Evolutionary conservation across 345 rosid species (phyloP).

Genomic region (Lepidium didymum): DNA sequence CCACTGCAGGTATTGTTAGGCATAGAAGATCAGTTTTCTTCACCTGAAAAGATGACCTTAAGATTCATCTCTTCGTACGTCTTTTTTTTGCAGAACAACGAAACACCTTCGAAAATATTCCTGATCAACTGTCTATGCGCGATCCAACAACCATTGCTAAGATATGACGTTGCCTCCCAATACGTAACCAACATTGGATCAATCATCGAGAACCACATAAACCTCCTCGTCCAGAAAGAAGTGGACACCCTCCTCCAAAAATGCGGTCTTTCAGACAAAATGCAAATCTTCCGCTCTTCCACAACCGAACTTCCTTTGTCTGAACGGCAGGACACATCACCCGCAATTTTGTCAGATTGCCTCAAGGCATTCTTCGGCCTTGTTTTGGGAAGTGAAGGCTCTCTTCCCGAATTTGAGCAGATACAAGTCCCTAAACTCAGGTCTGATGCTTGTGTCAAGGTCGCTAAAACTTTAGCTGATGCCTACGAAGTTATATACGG

Average conservation of each 20-base stretch:
- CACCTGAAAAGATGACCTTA: not conserved
- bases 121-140: conserved; percentile 87
- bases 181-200: conserved; percentile 60
- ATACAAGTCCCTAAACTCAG: conserved; percentile 91
- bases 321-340: conserved; percentile 59
- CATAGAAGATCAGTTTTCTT: not conserved
- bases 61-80: not conserved
- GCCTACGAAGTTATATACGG: conserved; percentile 69
- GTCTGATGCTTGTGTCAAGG: conserved; percentile 61
- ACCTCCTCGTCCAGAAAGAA: conserved; percentile 71
- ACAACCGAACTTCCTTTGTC: conserved; percentile 38
- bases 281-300: conserved; percentile 50
- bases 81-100: conserved; percentile 53
- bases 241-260: conserved; percentile 67
- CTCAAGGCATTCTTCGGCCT: conserved; percentile 82
- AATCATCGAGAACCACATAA: conserved; percentile 67
- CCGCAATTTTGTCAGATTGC: conserved; percentile 58
- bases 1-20: conserved; percentile 51
- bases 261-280: conserved; percentile 61
- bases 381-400: conserved; percentile 73
- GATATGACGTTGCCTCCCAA: conserved; percentile 64
- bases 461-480: conserved; percentile 70
- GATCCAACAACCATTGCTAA: conserved; percentile 72
- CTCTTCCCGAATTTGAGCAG: conserved; percentile 88
- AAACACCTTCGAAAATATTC: conserved; percentile 82